Evolutionary conservation across 1,284 basidiomycete species (phyloP).

Genomic region (Omphalotus olearius): DNA sequence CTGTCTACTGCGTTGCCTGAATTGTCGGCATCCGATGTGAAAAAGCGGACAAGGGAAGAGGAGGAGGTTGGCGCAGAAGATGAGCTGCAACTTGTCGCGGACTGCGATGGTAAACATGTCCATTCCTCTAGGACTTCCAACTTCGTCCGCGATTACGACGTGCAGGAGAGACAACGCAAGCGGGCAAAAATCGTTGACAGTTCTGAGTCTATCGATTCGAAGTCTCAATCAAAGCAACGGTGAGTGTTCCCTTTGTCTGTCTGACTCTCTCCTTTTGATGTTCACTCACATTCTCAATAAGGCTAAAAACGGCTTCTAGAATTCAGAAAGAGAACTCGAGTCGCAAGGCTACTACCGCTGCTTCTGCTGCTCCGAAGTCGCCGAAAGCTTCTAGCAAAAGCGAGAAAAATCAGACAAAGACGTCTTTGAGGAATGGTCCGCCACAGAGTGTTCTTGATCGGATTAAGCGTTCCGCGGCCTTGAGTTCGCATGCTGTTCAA

Average conservation of each 20-base stretch:
- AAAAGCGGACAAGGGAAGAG: too few relatives aligned
- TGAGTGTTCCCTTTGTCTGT: not conserved
- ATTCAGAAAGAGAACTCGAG: slow-evolving; percentile 14
- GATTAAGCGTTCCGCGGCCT: slow-evolving; percentile 3
- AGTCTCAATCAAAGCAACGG: slow-evolving; percentile 4
- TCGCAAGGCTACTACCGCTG: not conserved
- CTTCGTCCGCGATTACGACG: too few relatives aligned
- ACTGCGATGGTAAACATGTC: too few relatives aligned
- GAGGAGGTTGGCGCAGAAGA: too few relatives aligned
- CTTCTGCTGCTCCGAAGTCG: not conserved
- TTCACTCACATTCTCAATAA: not conserved
- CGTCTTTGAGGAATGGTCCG: slow-evolving; percentile 5
- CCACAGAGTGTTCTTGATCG: slow-evolving; percentile 14
- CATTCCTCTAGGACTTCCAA: too few relatives aligned
- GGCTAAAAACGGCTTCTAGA: slow-evolving; percentile 13
- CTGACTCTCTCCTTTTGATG: not conserved
- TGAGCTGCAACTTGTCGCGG: too few relatives aligned
- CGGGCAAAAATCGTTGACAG: too few relatives aligned
- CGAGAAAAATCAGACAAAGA: not conserved
- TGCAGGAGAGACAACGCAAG: too few relatives aligned
- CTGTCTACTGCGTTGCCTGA: too few relatives aligned
- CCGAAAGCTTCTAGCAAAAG: not conserved
- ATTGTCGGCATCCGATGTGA: too few relatives aligned
- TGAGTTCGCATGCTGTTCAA: not conserved
- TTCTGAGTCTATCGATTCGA: not conserved